A percentile compares a stretch with the other conserved stretches of the same genome.
Evolutionary conservation across 169 alveolate species (phyloP).

Genomic region (Eimeria praecox): DNA sequence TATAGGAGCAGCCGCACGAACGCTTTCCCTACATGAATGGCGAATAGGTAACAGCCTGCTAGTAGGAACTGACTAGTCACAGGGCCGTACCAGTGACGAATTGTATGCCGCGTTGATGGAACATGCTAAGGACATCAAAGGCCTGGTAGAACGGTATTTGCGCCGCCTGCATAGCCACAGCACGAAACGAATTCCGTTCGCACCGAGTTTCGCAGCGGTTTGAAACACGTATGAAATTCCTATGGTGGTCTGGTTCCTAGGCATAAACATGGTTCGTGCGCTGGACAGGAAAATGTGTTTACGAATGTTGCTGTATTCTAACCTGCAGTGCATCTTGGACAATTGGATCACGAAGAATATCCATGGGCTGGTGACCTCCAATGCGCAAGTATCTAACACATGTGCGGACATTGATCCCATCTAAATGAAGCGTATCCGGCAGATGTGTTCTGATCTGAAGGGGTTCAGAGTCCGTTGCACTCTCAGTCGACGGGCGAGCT

Average conservation of each 20-base stretch:
- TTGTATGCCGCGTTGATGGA: conserved; percentile 72
- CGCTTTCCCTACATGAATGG: not conserved
- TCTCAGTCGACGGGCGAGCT: conserved; percentile 68
- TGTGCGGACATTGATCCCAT: conserved; percentile 54
- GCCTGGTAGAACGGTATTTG: conserved; percentile 76
- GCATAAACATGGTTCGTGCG: not conserved
- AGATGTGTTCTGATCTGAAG: conserved; percentile 33
- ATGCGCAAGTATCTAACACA: conserved; percentile 52
- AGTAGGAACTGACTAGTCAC: no score
- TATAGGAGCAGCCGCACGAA: not conserved
- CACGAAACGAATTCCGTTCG: not conserved
- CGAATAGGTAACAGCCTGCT: not conserved
- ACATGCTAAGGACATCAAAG: conserved; percentile 77
- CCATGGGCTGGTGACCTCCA: conserved; percentile 76
- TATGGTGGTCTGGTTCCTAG: not conserved
- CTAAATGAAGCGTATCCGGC: conserved; percentile 6
- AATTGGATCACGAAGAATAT: conserved; percentile 70
- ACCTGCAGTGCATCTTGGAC: conserved; percentile 72
- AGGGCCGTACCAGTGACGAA: conserved; percentile 63
- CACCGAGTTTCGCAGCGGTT: not conserved
- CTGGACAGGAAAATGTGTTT: not conserved
- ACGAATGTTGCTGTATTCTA: not conserved
- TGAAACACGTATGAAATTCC: not conserved
- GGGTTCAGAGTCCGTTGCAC: conserved; percentile 44
- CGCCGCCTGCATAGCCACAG: conserved; percentile 55